phyloP scores from a whole-genome alignment of 768 basidiomycete species.

The Suillus weaverae region DNA sequence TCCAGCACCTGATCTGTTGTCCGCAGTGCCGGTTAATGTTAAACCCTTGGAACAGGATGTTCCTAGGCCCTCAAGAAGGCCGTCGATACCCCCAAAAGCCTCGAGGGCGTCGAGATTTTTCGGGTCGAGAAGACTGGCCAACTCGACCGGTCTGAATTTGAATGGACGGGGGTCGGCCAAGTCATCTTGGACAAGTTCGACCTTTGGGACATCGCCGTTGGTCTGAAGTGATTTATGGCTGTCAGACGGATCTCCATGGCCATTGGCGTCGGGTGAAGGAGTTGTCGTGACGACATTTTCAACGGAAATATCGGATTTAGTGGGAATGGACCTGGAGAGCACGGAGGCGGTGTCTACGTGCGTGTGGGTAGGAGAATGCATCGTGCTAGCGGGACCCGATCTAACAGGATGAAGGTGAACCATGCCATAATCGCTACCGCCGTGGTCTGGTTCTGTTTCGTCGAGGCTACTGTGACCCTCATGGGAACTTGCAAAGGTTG shows the following conservation, averaged over 20 bases:
- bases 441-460: constrained; percentile 52
- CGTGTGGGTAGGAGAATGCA: constrained; percentile 38
- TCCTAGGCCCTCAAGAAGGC: constrained; percentile 72
- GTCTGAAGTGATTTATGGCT: constrained; percentile 22
- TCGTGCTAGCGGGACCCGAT: constrained; percentile 34
- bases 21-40: constrained; percentile 7
- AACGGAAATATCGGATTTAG: constrained; percentile 7
- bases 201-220: constrained; percentile 18
- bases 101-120: constrained; percentile 71
- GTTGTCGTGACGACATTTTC: constrained; percentile 8
- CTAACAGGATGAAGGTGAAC: constrained; percentile 35
- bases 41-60: constrained; percentile 56
- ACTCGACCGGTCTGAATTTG: constrained; percentile 63
- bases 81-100: constrained; percentile 67
- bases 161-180: constrained; percentile 69
- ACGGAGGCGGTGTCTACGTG: constrained; percentile 41
- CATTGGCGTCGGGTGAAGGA: constrained; percentile 6
- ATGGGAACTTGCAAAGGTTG: constrained; percentile 50
- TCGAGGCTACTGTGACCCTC: constrained; percentile 38
- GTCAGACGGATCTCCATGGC: constrained; percentile 1
- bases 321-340: constrained; percentile 22
- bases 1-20: constrained; percentile 27
- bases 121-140: constrained; percentile 89
- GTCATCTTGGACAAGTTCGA: constrained; percentile 39
- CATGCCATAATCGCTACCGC: constrained; percentile 28